Evolutionary conservation across 2,329 filamentous ascomycete species (phyloP).

Genomic region (Ascomycota sp.): DNA sequence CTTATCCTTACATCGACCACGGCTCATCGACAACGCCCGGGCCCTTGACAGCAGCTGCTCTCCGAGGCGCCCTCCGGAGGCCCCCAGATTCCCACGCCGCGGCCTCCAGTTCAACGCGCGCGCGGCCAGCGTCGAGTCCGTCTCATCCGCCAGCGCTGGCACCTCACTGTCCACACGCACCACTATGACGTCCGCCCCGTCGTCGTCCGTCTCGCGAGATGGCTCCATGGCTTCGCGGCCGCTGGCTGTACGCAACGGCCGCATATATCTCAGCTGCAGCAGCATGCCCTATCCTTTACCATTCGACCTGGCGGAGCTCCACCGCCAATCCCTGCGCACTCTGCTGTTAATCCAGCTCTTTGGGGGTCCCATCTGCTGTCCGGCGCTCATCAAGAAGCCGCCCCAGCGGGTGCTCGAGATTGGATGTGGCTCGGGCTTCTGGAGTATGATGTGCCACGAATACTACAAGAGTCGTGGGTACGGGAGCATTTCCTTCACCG

Average conservation of each 20-base stretch:
- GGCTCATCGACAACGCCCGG: slow-evolving; percentile 2
- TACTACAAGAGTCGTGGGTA: slow-evolving; percentile 50
- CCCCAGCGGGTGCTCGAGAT: slow-evolving; percentile 65
- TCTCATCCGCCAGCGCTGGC: slow-evolving; percentile 23
- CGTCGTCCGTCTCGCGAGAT: slow-evolving; percentile 16
- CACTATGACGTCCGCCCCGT: slow-evolving; percentile 26
- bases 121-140: slow-evolving; percentile 20
- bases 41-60: slow-evolving; percentile 2
- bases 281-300: slow-evolving; percentile 62
- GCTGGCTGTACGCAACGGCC: slow-evolving; percentile 53
- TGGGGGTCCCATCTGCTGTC: slow-evolving; percentile 56
- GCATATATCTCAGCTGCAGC: slow-evolving; percentile 59
- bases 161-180: slow-evolving; percentile 21
- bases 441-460: slow-evolving; percentile 72
- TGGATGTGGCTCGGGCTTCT: slow-evolving; percentile 71
- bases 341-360: slow-evolving; percentile 63
- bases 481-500: slow-evolving; percentile 52
- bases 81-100: slow-evolving; percentile 2
- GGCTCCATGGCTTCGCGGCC: slow-evolving; percentile 21
- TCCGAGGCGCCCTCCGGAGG: background rate
- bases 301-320: slow-evolving; percentile 66
- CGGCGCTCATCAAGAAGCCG: slow-evolving; percentile 39
- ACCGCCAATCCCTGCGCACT: slow-evolving; percentile 68
- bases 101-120: slow-evolving; percentile 11
- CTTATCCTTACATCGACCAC: slow-evolving; percentile 1